Percentiles rank a stretch among this genome's conserved stretches.
Conservation (phyloP, 2,329 filamentous ascomycete species). For the Colletotrichum coccodes region DNA sequence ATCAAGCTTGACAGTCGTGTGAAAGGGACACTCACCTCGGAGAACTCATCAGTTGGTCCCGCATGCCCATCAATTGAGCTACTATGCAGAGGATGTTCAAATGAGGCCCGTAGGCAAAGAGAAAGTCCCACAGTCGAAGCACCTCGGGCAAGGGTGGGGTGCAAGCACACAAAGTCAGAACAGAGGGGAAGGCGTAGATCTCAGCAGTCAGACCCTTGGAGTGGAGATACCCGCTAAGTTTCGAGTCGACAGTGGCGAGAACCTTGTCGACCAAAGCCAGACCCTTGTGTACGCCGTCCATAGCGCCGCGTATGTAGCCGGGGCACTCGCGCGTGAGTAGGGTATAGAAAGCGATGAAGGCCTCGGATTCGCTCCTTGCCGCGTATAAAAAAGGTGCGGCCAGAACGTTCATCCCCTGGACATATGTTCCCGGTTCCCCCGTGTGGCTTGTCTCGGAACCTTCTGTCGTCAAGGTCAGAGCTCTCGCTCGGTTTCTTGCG, state of each 20-base stretch:
- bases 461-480: constrained; percentile 70
- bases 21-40: constrained; percentile 70
- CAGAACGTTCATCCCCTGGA: constrained; percentile 99
- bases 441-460: constrained; percentile 60
- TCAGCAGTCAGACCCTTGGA: constrained; percentile 90
- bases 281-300: constrained; percentile 96
- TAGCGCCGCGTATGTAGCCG: constrained; percentile 92
- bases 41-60: constrained; percentile 84
- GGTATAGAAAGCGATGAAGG: constrained; percentile 89
- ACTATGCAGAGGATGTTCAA: constrained; percentile 97
- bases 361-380: constrained; percentile 92
- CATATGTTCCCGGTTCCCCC: constrained; percentile 83
- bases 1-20: neutral
- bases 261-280: constrained; percentile 92
- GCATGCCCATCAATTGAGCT: constrained; percentile 89
- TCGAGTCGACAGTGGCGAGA: constrained; percentile 89
- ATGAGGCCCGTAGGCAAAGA: constrained; percentile 95
- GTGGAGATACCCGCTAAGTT: constrained; percentile 84
- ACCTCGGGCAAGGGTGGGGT: constrained; percentile 96
- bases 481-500: constrained; percentile 63
- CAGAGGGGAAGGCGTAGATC: constrained; percentile 95
- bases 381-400: constrained; percentile 96
- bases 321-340: constrained; percentile 90
- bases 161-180: constrained; percentile 93
- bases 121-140: constrained; percentile 92